A percentile compares a stretch with the other conserved stretches of the same genome.
Evolutionary conservation across 495 filamentous ascomycete genomes (phyloP).

Genomic region (Pseudomonodictys pantanalensis): DNA sequence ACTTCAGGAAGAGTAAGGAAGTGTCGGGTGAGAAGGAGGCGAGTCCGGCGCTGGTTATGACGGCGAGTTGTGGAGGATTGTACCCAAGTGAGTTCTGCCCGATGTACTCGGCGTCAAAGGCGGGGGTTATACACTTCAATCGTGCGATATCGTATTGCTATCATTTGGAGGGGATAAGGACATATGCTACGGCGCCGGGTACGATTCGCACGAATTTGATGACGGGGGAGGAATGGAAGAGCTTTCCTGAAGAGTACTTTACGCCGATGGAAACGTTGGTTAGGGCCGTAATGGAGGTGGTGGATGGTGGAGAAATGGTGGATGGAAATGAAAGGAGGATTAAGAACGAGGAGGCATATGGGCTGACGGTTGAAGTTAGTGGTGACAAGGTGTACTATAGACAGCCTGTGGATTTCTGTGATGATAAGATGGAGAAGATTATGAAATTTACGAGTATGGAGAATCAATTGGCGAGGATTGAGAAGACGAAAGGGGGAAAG

Average conservation of each 20-base stretch:
- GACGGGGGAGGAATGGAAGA: conserved; percentile 28
- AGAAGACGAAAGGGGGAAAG: conserved; percentile 22
- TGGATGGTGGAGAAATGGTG: conserved; percentile 31
- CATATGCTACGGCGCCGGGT: conserved; percentile 36
- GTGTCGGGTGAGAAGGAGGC: not conserved
- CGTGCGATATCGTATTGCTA: conserved; percentile 28
- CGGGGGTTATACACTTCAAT: conserved; percentile 35
- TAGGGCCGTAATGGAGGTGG: conserved; percentile 29
- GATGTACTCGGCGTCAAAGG: conserved; percentile 36
- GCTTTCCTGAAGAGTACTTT: conserved; percentile 34
- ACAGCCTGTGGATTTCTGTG: conserved; percentile 26
- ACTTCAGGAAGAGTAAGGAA: conserved; percentile 30
- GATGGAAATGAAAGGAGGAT: conserved; percentile 25
- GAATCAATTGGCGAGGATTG: conserved; percentile 25
- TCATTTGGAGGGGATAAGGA: conserved; percentile 32
- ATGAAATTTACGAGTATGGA: conserved; percentile 36
- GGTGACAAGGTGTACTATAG: conserved; percentile 35
- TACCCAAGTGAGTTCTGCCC: conserved; percentile 33
- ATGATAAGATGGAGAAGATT: conserved; percentile 33
- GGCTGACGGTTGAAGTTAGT: conserved; percentile 36
- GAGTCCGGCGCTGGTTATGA: conserved; percentile 31
- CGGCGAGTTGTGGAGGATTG: conserved; percentile 37
- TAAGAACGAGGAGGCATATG: conserved; percentile 14
- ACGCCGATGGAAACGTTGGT: conserved; percentile 37
- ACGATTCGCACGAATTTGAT: conserved; percentile 38